phyloP scores from a whole-genome alignment of 192 early-diverging fungal genomes.

The Umbelopsis ramanniana region DNA sequence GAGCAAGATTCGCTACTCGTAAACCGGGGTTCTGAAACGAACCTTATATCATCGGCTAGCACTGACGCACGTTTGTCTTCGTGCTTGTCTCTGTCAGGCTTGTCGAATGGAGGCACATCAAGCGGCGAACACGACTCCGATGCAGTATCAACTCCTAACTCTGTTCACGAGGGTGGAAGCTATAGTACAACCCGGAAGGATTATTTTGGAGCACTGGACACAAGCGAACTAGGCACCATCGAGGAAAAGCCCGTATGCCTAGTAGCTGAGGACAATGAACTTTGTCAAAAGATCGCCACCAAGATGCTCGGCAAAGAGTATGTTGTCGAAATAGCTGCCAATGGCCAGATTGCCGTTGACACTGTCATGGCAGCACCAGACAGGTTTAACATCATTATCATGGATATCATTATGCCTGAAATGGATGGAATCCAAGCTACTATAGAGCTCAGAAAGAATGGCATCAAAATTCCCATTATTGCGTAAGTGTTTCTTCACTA shows the following conservation, averaged over 20 bases:
- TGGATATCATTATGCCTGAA: conserved; percentile 18
- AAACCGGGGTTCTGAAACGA: neutral
- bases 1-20: neutral
- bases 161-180: neutral
- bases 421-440: conserved; percentile 17
- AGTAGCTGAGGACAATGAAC: conserved; percentile 7
- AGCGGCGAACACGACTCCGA: too few relatives aligned
- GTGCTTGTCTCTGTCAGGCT: too few relatives aligned
- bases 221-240: neutral
- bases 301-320: conserved; percentile 12
- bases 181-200: neutral
- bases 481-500: conserved; percentile 4
- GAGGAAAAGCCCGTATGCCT: conserved; percentile 8
- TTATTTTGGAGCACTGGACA: neutral
- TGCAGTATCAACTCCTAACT: neutral
- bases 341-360: conserved; percentile 7
- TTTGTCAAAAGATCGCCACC: conserved; percentile 12
- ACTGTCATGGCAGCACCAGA: conserved; percentile 7
- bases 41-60: neutral
- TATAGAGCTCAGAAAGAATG: conserved; percentile 4
- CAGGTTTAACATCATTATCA: conserved; percentile 6
- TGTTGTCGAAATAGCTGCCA: conserved; percentile 4
- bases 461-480: neutral
- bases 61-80: neutral
- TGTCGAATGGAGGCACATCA: too few relatives aligned